These are phyloP conservation scores for Seminavis robusta DNA, from an alignment of 108 stramenopile genomes.

Conservation along the genomic window DNA sequence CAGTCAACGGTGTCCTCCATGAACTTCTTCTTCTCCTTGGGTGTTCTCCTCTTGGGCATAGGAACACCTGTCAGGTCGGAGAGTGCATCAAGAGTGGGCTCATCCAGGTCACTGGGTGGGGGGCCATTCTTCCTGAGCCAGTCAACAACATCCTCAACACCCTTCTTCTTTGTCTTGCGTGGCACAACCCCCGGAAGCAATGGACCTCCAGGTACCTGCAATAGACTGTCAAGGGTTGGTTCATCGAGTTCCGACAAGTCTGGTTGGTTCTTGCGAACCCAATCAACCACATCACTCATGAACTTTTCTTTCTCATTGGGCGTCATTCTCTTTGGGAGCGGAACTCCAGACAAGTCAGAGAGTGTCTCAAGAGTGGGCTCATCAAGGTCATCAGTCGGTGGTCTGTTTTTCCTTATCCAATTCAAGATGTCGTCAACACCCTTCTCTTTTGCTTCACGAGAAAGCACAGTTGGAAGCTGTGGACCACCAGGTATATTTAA, in stretches of 20 bases:
- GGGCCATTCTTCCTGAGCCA: conserved; percentile 25
- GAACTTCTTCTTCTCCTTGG: background rate
- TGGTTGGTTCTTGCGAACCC: conserved; percentile 10
- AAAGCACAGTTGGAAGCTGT: background rate
- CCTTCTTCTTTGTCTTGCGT: conserved; percentile 9
- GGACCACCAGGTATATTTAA: conserved; percentile 9
- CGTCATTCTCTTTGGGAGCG: background rate
- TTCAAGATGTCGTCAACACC: conserved; percentile 9
- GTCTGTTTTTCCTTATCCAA: conserved; percentile 7
- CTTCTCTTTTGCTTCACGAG: conserved; percentile 3
- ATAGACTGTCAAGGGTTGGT: background rate
- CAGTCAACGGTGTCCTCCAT: background rate
- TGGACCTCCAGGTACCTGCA: background rate
- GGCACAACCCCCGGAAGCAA: background rate
- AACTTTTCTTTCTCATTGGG: conserved; percentile 4
- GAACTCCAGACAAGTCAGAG: conserved; percentile 10
- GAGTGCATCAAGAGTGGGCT: conserved; percentile 3
- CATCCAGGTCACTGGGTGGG: background rate
- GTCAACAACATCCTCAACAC: conserved; percentile 22
- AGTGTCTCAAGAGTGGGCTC: conserved; percentile 4
- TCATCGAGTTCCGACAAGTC: conserved; percentile 2
- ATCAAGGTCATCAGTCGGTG: conserved; percentile 1
- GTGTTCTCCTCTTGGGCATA: background rate
- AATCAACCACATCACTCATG: conserved; percentile 7
- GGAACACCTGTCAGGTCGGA: conserved; percentile 2